A percentile compares a stretch with the other conserved stretches of the same genome.
phyloP scores from a whole-genome alignment of 257 asterid species.

The Ilex aquifolium region DNA sequence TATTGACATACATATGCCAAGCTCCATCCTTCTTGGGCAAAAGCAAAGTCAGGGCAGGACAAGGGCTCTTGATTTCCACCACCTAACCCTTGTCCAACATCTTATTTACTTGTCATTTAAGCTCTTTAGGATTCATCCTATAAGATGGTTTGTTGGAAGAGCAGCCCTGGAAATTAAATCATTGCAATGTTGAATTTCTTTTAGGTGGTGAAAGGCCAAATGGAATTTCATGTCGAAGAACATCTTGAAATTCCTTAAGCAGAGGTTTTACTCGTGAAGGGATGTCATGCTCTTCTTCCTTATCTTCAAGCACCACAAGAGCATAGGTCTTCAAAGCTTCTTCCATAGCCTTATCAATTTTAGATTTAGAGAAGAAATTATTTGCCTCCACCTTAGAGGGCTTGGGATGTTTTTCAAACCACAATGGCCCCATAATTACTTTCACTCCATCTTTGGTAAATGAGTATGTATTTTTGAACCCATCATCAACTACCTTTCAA shows the following conservation, averaged over 20 bases:
- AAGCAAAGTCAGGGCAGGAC: no score
- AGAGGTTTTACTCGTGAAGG: neutral
- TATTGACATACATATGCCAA: no score
- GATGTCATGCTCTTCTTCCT: neutral
- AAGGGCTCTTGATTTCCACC: no score
- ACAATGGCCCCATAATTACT: conserved; percentile 1
- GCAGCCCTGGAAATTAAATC: neutral
- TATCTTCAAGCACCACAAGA: conserved; percentile 7
- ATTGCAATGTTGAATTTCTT: neutral
- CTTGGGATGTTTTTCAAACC: neutral
- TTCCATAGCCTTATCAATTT: neutral
- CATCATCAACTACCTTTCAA: conserved; percentile 8
- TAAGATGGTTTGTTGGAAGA: neutral
- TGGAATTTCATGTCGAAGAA: neutral
- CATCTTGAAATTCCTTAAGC: neutral
- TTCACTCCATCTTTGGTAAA: conserved; percentile 9
- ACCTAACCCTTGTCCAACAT: no score
- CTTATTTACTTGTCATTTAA: neutral
- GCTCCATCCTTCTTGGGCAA: no score
- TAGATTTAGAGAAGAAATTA: neutral
- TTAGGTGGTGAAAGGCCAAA: no score
- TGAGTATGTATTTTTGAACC: conserved; percentile 4
- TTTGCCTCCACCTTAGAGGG: neutral
- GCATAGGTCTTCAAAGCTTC: neutral
- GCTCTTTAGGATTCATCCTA: neutral